phyloP scores from a whole-genome alignment of 352 stramenopile species.

The Globisporangium echinulatum region DNA sequence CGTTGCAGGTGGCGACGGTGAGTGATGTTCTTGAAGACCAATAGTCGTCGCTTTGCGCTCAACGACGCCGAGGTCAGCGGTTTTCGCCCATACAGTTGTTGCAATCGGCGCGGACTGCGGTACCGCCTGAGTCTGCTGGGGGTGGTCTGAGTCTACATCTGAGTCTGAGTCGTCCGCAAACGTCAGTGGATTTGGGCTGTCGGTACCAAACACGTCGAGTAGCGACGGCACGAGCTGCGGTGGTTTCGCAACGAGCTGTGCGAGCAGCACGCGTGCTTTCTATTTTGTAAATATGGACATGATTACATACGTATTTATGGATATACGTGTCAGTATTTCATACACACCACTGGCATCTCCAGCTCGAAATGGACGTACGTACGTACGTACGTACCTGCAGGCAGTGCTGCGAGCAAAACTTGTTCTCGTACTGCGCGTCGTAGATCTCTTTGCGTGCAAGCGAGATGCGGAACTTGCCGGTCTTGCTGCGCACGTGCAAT shows the following conservation, averaged over 20 bases:
- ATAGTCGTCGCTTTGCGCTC: slow-evolving; percentile 36
- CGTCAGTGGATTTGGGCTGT: slow-evolving; percentile 62
- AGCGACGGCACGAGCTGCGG: slow-evolving; percentile 78
- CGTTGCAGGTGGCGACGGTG: slow-evolving; percentile 23
- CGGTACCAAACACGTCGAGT: slow-evolving; percentile 70
- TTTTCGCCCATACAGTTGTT: slow-evolving; percentile 73
- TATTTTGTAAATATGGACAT: slow-evolving; percentile 10
- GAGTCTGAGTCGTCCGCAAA: slow-evolving; percentile 30
- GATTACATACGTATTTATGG: too few relatives aligned
- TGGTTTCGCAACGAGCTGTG: slow-evolving; percentile 61
- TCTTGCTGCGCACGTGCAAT: slow-evolving; percentile 26
- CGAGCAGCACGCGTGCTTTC: slow-evolving; percentile 67
- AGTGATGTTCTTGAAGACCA: slow-evolving; percentile 42
- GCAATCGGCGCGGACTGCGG: slow-evolving; percentile 23
- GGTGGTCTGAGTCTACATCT: neutral
- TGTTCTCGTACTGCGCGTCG: slow-evolving; percentile 65
- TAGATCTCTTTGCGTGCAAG: slow-evolving; percentile 74
- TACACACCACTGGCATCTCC: too few relatives aligned
- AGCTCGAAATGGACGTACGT: neutral
- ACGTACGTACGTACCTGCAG: slow-evolving; percentile 31
- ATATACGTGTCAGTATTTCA: too few relatives aligned
- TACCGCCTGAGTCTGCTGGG: neutral
- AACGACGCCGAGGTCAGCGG: slow-evolving; percentile 55
- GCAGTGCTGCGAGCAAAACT: slow-evolving; percentile 75
- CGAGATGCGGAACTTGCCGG: slow-evolving; percentile 67